Percentiles rank a stretch among this genome's conserved stretches.
Conservation (phyloP, 495 filamentous ascomycete genomes). For the Thermothielavioides terrestris region DNA sequence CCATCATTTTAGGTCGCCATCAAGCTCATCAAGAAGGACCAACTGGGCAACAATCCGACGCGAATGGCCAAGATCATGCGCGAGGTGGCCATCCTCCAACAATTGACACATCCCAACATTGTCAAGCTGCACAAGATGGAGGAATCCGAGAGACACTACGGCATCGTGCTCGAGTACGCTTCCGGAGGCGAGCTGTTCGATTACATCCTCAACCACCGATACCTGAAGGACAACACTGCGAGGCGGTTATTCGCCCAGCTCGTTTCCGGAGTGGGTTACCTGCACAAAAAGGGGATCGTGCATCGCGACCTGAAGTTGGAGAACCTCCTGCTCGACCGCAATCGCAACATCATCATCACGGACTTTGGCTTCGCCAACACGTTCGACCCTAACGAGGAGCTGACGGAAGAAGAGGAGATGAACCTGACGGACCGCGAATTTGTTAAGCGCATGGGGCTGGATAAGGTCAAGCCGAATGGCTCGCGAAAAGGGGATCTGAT, state of each 20-base stretch:
- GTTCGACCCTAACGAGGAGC: slow-evolving; percentile 80
- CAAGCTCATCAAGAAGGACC: slow-evolving; percentile 91
- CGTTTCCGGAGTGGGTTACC: slow-evolving; percentile 91
- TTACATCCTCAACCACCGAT: slow-evolving; percentile 93
- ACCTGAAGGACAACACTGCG: slow-evolving; percentile 86
- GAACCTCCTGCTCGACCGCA: slow-evolving; percentile 89
- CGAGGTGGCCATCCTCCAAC: slow-evolving; percentile 84
- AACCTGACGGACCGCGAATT: slow-evolving; percentile 77
- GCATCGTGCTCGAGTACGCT: slow-evolving; percentile 96
- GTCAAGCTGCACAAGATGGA: slow-evolving; percentile 97
- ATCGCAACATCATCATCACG: slow-evolving; percentile 98
- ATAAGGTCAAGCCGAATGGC: slow-evolving; percentile 50
- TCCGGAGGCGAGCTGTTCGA: slow-evolving; percentile 97
- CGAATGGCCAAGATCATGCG: slow-evolving; percentile 94
- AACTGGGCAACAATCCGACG: slow-evolving; percentile 73
- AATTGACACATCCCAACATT: slow-evolving; percentile 87
- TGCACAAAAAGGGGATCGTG: slow-evolving; percentile 98
- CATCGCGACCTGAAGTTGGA: slow-evolving; percentile 97
- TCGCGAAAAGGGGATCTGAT: slow-evolving; percentile 63
- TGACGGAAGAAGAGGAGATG: slow-evolving; percentile 83
- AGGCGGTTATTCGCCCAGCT: slow-evolving; percentile 91
- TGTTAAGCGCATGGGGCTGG: slow-evolving; percentile 68
- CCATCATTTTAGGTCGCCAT: slow-evolving; percentile 70
- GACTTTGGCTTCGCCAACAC: slow-evolving; percentile 99
- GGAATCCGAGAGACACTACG: slow-evolving; percentile 90